phyloP scores from a whole-genome alignment of 176 grass and related monocot species.

The sorghum (Sorghum bicolor) region Sorghum_bicolor_NCBIv3 NC_012870.2:8056001-8056500 shows the following conservation, averaged over 20 bases:
- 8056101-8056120: too few species aligned
- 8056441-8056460: background rate
- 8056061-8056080: too few species aligned
- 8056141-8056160: background rate
- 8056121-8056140: background rate
- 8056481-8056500: background rate
- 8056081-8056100: background rate
- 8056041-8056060: too few species aligned
- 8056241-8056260: background rate
- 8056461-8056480: background rate
- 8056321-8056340: background rate
- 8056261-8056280: background rate
- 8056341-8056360: background rate
- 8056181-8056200: background rate
- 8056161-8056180: background rate
- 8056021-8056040: too few species aligned
- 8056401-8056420: background rate
- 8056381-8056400: background rate
- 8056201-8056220: background rate
- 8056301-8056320: background rate
- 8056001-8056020: constrained; percentile 11
- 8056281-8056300: background rate
- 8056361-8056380: background rate
- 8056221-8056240: background rate
- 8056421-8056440: background rate